phyloP scores from a whole-genome alignment of 192 early-diverging fungal species.

The Oehlia diaphana region DNA sequence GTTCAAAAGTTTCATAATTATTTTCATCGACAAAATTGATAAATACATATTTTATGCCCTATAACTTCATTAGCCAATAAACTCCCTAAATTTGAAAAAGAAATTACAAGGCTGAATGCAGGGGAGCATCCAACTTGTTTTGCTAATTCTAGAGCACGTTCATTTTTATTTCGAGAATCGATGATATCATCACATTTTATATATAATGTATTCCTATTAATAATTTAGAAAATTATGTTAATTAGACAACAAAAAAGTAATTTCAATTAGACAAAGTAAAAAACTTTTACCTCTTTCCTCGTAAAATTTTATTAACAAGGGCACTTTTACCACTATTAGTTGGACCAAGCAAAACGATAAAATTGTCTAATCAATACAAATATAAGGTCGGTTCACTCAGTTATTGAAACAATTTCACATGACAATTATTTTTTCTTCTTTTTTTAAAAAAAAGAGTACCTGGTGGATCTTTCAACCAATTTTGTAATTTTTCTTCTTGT shows the following conservation, averaged over 20 bases:
- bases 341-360: conserved; percentile 83
- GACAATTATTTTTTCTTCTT: neutral
- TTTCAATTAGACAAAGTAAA: neutral
- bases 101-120: conserved; percentile 77
- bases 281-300: conserved; percentile 53
- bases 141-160: conserved; percentile 74
- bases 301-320: conserved; percentile 71
- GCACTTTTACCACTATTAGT: conserved; percentile 78
- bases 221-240: neutral
- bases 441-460: conserved; percentile 35
- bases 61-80: conserved; percentile 83
- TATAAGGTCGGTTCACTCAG: neutral
- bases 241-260: neutral
- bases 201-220: conserved; percentile 60
- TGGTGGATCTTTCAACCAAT: conserved; percentile 58
- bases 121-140: conserved; percentile 90
- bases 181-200: conserved; percentile 82
- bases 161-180: conserved; percentile 67
- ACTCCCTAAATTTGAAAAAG: conserved; percentile 75
- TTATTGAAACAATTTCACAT: neutral
- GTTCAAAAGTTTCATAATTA: neutral
- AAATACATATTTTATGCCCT: conserved; percentile 77
- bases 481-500: conserved; percentile 55
- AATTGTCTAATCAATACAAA: conserved; percentile 56
- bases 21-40: neutral